phyloP scores from a whole-genome alignment of 345 rosid genomes.

The Bruguiera parviflora region DNA sequence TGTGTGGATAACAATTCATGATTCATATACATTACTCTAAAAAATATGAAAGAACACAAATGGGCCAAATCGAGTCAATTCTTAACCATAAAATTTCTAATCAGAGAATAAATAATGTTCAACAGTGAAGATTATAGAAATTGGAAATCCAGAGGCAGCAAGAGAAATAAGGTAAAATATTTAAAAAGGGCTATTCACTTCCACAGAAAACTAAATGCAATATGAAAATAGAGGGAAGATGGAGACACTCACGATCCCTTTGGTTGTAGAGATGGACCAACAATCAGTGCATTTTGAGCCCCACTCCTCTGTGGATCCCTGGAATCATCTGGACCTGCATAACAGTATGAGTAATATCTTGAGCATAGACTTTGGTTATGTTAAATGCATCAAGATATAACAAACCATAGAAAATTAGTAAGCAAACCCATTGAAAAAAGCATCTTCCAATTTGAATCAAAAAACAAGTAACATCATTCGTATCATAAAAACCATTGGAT shows the following conservation, averaged over 20 bases:
- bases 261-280: slow-evolving; percentile 78
- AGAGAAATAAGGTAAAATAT: neutral
- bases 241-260: slow-evolving; percentile 49
- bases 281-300: slow-evolving; percentile 59
- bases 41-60: neutral
- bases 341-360: neutral
- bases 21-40: neutral
- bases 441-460: too few species aligned
- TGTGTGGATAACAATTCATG: too few species aligned
- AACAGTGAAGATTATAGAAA: neutral
- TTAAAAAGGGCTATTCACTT: neutral
- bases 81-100: neutral
- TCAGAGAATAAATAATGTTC: neutral
- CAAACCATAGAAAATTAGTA: neutral
- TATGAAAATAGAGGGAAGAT: neutral
- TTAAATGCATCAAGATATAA: neutral
- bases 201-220: neutral
- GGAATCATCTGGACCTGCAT: slow-evolving; percentile 64
- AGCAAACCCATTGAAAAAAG: neutral
- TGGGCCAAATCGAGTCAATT: too few species aligned
- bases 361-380: neutral
- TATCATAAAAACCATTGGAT: too few species aligned
- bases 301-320: slow-evolving; percentile 47
- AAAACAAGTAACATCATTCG: too few species aligned
- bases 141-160: neutral